Evolutionary conservation across 495 filamentous ascomycete genomes (phyloP).

Genomic region (Aspergillus cristatus): DNA sequence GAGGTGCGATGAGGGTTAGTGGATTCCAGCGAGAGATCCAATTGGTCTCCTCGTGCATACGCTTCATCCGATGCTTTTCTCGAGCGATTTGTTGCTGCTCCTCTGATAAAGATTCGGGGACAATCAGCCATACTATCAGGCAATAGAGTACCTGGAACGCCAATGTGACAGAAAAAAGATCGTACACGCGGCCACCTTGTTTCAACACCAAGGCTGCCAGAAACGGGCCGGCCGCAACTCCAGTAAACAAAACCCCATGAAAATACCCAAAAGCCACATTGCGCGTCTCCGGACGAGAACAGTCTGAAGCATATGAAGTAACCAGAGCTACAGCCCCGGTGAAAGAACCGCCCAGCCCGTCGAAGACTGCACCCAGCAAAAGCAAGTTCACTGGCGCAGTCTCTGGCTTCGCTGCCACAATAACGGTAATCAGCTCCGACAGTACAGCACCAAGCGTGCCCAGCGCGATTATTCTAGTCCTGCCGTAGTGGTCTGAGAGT

Average conservation of each 20-base stretch:
- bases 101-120: constrained; percentile 75
- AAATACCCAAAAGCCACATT: constrained; percentile 85
- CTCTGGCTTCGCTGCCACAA: constrained; percentile 67
- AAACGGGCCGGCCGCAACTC: constrained; percentile 75
- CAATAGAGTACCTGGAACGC: constrained; percentile 64
- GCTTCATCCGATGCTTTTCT: constrained; percentile 45
- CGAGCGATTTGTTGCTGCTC: constrained; percentile 57
- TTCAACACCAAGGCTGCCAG: constrained; percentile 69
- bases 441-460: constrained; percentile 57
- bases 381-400: constrained; percentile 61
- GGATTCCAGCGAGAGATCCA: constrained; percentile 27
- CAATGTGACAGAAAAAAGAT: constrained; percentile 70
- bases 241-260: constrained; percentile 77
- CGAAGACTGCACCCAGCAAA: constrained; percentile 61
- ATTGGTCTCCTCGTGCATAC: constrained; percentile 3
- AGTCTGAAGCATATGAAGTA: constrained; percentile 82
- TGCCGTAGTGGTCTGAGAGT: constrained; percentile 81
- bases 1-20: constrained; percentile 60
- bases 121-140: constrained; percentile 52
- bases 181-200: constrained; percentile 54
- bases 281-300: constrained; percentile 65
- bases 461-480: constrained; percentile 59
- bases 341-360: constrained; percentile 82
- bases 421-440: constrained; percentile 63
- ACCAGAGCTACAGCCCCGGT: constrained; percentile 69